Conservation (phyloP, 225 moss, liverwort and hornwort species). For the Pleurozium schreberi region DNA sequence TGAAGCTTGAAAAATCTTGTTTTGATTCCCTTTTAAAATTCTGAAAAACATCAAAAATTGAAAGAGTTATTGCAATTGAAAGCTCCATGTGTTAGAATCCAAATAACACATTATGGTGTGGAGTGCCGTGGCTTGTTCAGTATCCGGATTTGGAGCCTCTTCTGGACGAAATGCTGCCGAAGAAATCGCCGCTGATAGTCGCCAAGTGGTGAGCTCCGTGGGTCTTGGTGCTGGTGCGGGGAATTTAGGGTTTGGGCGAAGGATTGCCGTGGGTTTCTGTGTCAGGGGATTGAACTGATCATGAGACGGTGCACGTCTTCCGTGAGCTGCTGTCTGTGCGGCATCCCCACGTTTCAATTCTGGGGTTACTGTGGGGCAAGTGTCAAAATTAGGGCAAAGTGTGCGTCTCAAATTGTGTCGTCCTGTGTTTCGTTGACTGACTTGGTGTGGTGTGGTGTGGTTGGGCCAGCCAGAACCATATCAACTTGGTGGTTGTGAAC, state of each 20-base stretch:
- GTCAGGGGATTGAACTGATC: not conserved
- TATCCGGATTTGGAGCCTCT: constrained; percentile 91
- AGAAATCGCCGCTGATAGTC: constrained; percentile 85
- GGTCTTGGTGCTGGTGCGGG: not conserved
- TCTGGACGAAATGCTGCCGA: constrained; percentile 85
- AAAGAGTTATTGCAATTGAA: too few relatives aligned
- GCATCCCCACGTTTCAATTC: not conserved
- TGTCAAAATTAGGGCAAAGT: not conserved
- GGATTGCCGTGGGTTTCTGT: not conserved
- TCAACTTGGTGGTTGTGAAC: constrained; percentile 94
- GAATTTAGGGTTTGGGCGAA: not conserved
- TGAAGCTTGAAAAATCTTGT: too few relatives aligned
- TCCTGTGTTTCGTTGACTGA: not conserved
- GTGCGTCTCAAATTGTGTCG: not conserved
- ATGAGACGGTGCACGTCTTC: not conserved
- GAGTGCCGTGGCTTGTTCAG: constrained; percentile 28
- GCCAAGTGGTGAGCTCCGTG: constrained; percentile 64
- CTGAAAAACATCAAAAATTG: too few relatives aligned
- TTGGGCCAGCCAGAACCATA: constrained; percentile 83
- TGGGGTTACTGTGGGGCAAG: not conserved
- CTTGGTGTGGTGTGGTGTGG: not conserved
- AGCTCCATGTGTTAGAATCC: too few relatives aligned
- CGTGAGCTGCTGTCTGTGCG: not conserved
- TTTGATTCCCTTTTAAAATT: too few relatives aligned
- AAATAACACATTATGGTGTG: too few relatives aligned